Conservation (phyloP, 352 stramenopile genomes). For the Phytophthora pini region DNA sequence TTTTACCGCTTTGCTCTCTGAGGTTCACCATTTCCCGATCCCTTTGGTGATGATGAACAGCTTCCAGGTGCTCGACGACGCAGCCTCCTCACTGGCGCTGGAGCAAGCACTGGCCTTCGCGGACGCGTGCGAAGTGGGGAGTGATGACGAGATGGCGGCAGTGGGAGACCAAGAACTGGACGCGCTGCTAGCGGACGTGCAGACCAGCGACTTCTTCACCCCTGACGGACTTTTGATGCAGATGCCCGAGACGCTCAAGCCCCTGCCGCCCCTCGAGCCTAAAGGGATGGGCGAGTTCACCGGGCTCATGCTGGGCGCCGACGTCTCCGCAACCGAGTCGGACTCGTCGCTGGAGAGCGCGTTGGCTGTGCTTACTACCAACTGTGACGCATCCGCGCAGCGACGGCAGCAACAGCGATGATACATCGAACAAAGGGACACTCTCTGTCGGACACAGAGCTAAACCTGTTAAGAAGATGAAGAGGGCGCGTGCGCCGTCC, state of each 20-base stretch:
- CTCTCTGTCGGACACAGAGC: not conserved
- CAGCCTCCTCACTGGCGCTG: conserved; percentile 31
- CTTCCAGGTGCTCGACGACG: conserved; percentile 32
- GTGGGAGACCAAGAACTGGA: conserved; percentile 22
- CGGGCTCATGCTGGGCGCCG: conserved; percentile 16
- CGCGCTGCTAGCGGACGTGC: conserved; percentile 27
- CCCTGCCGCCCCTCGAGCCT: not conserved
- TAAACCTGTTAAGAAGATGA: conserved; percentile 28
- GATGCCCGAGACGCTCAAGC: conserved; percentile 20
- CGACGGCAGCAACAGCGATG: conserved; percentile 22
- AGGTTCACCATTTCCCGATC: conserved; percentile 7
- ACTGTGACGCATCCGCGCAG: conserved; percentile 22
- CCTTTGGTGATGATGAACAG: conserved; percentile 25
- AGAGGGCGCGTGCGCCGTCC: conserved; percentile 28
- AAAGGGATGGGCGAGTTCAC: conserved; percentile 24
- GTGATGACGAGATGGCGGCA: conserved; percentile 26
- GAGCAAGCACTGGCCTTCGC: conserved; percentile 51
- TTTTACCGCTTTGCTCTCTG: not conserved
- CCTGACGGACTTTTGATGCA: conserved; percentile 20
- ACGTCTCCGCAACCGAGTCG: conserved; percentile 6
- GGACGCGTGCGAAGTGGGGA: conserved; percentile 43
- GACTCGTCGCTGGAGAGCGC: conserved; percentile 27
- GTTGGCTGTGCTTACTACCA: conserved; percentile 35
- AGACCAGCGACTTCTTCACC: conserved; percentile 27
- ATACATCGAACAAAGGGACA: conserved; percentile 4